phyloP scores from a whole-genome alignment of 2,329 filamentous ascomycete genomes.

The Pseudopyrenochaeta lycopersici region DNA sequence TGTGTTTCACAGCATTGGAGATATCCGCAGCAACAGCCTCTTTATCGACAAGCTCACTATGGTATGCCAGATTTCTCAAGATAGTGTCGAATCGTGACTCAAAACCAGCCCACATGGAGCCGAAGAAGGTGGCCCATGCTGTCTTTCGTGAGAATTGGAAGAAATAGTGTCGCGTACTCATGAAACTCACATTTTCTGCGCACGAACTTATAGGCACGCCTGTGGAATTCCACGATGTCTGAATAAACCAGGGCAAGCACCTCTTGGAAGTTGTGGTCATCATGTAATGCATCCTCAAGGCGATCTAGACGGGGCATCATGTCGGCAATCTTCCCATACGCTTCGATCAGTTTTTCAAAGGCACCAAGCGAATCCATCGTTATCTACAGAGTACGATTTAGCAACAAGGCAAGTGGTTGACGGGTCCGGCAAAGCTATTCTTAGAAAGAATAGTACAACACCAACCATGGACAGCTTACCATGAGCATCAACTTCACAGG shows the following conservation, averaged over 20 bases:
- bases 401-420: too few species aligned
- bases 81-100: conserved; percentile 28
- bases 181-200: conserved; percentile 39
- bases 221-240: conserved; percentile 60
- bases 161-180: too few species aligned
- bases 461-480: too few species aligned
- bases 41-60: conserved; percentile 33
- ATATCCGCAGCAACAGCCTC: conserved; percentile 33
- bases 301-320: conserved; percentile 50
- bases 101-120: conserved; percentile 33
- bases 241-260: conserved; percentile 55
- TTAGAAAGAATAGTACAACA: too few species aligned
- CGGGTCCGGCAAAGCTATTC: too few species aligned
- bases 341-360: conserved; percentile 54
- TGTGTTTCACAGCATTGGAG: conserved; percentile 19
- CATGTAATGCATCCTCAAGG: conserved; percentile 37
- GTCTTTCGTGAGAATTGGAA: background rate
- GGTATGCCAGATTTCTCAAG: conserved; percentile 23
- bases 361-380: conserved; percentile 47
- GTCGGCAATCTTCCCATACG: conserved; percentile 52
- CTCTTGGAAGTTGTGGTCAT: conserved; percentile 49
- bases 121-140: conserved; percentile 38
- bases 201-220: conserved; percentile 58
- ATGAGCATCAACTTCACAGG: conserved; percentile 26
- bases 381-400: conserved; percentile 11